Percentiles rank a stretch among this genome's conserved stretches.
Evolutionary conservation across 2,329 filamentous ascomycete species (phyloP).

Genomic region (Dendrostoma leiphaemia): DNA sequence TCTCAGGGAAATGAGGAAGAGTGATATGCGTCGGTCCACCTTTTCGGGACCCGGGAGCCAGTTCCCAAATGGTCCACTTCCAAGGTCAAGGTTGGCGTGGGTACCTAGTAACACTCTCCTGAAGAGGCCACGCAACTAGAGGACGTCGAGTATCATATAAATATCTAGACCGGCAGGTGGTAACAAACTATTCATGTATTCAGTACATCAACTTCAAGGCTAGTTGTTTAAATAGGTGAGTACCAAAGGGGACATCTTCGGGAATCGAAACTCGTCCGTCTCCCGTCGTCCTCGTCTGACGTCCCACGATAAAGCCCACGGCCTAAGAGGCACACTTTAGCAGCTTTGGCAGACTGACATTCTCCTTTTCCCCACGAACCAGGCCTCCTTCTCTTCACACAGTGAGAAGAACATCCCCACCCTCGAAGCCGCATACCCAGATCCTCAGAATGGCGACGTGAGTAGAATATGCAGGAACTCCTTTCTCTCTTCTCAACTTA

Average conservation of each 20-base stretch:
- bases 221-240: neutral
- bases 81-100: constrained; percentile 12
- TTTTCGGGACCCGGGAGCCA: constrained; percentile 13
- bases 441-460: constrained; percentile 24
- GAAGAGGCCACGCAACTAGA: constrained; percentile 14
- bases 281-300: too few relatives aligned
- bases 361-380: constrained; percentile 1
- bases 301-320: neutral
- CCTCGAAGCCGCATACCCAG: too few relatives aligned
- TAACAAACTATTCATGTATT: constrained; percentile 7
- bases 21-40: constrained; percentile 11
- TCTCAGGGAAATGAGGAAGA: neutral
- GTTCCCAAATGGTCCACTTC: constrained; percentile 8
- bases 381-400: neutral
- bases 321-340: too few relatives aligned
- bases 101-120: constrained; percentile 6
- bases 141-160: constrained; percentile 2
- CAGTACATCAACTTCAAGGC: neutral
- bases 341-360: too few relatives aligned
- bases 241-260: constrained; percentile 8
- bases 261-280: constrained; percentile 9
- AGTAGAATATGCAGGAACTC: neutral
- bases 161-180: constrained; percentile 1
- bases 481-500: constrained; percentile 5
- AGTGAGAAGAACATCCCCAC: neutral